phyloP scores from a whole-genome alignment of 2,329 filamentous ascomycete genomes.

The Fusarium multiceps region DNA sequence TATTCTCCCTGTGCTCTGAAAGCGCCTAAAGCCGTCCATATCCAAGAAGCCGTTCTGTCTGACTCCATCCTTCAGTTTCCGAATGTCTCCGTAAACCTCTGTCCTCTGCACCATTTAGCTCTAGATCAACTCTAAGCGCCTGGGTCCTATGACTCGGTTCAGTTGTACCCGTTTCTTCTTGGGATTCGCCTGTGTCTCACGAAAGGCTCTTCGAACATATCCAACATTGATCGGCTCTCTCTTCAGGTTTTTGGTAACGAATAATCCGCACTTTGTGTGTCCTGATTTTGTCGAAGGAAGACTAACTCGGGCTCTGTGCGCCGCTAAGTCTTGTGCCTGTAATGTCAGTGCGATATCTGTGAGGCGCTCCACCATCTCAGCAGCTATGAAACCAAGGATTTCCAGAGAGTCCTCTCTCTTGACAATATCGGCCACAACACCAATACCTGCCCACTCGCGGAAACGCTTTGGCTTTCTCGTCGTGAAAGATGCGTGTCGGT shows the following conservation, averaged over 20 bases:
- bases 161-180: not conserved
- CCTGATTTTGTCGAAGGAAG: accelerated
- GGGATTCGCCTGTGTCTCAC: constrained; percentile 11
- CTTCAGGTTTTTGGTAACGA: not conserved
- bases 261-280: constrained; percentile 1
- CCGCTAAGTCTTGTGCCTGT: constrained; percentile 63
- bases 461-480: constrained; percentile 97
- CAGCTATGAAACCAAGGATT: constrained; percentile 94
- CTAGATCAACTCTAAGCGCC: constrained; percentile 11
- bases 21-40: not conserved
- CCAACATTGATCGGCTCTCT: not conserved
- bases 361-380: constrained; percentile 96
- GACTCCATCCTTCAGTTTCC: not conserved
- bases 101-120: not conserved
- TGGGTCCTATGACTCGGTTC: not conserved
- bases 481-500: constrained; percentile 95
- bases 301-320: not conserved
- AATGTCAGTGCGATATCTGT: constrained; percentile 95
- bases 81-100: not conserved
- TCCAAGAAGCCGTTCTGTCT: not conserved
- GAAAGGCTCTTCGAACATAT: constrained; percentile 17
- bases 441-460: constrained; percentile 96
- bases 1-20: not conserved
- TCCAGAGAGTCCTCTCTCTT: constrained; percentile 97
- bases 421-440: constrained; percentile 91